Percentiles rank a stretch among this genome's conserved stretches.
phyloP scores from a whole-genome alignment of 805 yeast genomes.

The Pichia insulana region DNA sequence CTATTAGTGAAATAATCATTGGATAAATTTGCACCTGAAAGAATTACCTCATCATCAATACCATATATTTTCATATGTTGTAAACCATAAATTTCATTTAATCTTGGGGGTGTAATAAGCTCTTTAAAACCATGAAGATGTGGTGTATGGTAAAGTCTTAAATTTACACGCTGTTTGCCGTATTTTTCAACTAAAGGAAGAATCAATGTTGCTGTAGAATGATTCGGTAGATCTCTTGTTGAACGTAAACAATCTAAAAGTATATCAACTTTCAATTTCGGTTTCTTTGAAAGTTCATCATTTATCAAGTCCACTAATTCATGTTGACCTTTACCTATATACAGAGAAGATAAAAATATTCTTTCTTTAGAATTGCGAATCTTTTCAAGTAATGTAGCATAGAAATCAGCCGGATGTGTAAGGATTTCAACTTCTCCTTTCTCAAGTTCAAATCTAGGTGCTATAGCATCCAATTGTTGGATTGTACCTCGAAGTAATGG shows the following conservation, averaged over 20 bases:
- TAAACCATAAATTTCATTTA: constrained; percentile 86
- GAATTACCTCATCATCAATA: constrained; percentile 78
- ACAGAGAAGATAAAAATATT: constrained; percentile 76
- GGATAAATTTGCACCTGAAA: constrained; percentile 88
- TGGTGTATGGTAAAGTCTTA: constrained; percentile 87
- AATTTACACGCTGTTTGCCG: constrained; percentile 60
- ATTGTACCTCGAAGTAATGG: constrained; percentile 24
- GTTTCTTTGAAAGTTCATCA: constrained; percentile 49
- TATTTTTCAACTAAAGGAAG: constrained; percentile 55
- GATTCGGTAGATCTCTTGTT: constrained; percentile 81
- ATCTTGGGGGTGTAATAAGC: constrained; percentile 62
- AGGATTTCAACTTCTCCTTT: constrained; percentile 53
- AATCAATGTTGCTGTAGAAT: constrained; percentile 69
- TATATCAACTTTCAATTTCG: constrained; percentile 58
- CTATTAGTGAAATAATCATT: constrained; percentile 89
- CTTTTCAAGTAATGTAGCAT: constrained; percentile 50
- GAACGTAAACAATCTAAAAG: constrained; percentile 86
- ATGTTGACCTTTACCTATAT: constrained; percentile 73
- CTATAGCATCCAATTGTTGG: constrained; percentile 48
- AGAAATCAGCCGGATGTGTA: constrained; percentile 64
- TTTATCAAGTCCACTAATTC: constrained; percentile 63
- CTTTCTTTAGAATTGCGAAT: constrained; percentile 55
- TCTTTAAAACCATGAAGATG: constrained; percentile 62
- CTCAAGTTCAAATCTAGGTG: constrained; percentile 58
- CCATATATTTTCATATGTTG: constrained; percentile 98